Evolutionary conservation across 2,329 filamentous ascomycete genomes (phyloP), one percentile per base, ranked within the genome.

Genomic region (Blastomyces silverae): DNA sequence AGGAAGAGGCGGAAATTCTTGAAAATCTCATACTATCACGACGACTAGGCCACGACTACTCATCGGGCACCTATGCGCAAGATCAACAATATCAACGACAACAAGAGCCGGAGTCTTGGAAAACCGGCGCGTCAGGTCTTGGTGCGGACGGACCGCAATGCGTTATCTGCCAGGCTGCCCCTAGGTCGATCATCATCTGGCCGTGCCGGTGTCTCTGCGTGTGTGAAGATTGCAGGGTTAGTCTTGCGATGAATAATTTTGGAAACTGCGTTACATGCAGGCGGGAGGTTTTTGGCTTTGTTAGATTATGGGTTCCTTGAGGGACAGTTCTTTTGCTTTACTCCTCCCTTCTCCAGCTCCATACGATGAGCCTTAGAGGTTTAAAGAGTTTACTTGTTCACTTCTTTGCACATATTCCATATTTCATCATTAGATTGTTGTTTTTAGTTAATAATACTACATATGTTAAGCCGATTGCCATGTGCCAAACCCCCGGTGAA

Each of bases 211-310:
- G 94, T 74, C 82, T 99, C 65, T 93, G 91, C 70, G 83, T 97
- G 15, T 97, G 94, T 74, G 94, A 99, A 75, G 94, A 97, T 70
- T 97, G 94, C 74, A 84, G 94, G 42, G 90, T 97, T 46, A 93
- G 91, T 55, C 82, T 97, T 67, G 94, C 94, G 3, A 92, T 96
- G 87, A 95, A 97, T 75, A 97, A 97, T 75, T 97, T 96, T 75
- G 91, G 92, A 68, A 95, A 91, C 73, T 99, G 94, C 74, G 92
- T 97, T 50, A 97, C 93, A 72, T 97, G 94, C 76, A 85, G 94
- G 61, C 86, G 91, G 64, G 89, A 94, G 71, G 91, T 97, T 39
- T 85, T 87, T 64, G 94, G 92, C 64, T 97, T 96, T 76, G 92
- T 91, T 69, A 86, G 91, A 70, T 86, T 99, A 66, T 99, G 90